Base-by-base conservation (phyloP, 2,329 filamentous ascomycete genomes). In the Cladophialophora exuberans region DNA sequence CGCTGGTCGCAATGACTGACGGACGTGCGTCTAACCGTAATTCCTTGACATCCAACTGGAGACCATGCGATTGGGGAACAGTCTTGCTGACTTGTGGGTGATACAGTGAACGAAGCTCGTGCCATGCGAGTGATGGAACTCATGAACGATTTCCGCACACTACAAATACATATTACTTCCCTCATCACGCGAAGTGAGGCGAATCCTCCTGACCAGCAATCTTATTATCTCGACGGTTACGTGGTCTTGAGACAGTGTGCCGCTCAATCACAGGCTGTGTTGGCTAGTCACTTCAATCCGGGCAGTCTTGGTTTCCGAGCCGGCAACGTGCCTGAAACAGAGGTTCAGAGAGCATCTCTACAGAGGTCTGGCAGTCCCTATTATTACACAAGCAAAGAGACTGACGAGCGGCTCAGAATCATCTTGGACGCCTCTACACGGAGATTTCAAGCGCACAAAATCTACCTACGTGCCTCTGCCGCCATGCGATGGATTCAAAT, bases 41-140 rank as follows among this genome's bases (percentile, higher is more conserved):
- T 41, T 33, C 4, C 56, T 57, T 38, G 44, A 25, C 13, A 28
- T 15, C 25, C 31, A 23, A 39, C 41, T 39, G 49, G 36, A 50
- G 48, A 45, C 15, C 25, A 10, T 26, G 28, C 28, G 3, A 7
- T 22, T 39, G 20, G 39, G 35, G 38, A 28, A n/a, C 15, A 9
- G n/a, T 20, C 23, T 43, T 23, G 54, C 58, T 61, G 28, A 61
- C 56, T 52, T 33, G 22, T 11, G 13, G 38, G 15, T 23, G 28
- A 51, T 22, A 54, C 67, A 86, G 83, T 84, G 63, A 86, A 86
- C 66, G 78, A 85, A 67, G 82, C 81, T 55, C 81, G 83, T 65
- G 83, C 83, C 45, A 74, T 86, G 68, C 79, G 83, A 62, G 72
- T 86, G 61, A 76, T 82, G 42, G 83, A 86, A 69, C 78, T 86